phyloP scores from a whole-genome alignment of 495 filamentous ascomycete species.

The Choiromyces venosus region DNA sequence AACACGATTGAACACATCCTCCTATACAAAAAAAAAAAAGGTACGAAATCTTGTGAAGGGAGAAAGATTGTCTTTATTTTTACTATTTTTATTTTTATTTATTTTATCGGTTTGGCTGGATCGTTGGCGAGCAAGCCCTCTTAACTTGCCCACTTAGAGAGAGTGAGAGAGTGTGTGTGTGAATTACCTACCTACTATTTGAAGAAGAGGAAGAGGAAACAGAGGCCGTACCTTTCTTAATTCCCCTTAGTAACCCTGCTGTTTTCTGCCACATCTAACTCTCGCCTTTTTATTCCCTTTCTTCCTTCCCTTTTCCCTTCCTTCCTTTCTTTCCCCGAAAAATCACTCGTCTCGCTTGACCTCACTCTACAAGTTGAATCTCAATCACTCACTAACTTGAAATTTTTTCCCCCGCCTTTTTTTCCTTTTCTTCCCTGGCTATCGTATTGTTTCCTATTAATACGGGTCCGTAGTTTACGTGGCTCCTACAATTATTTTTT shows the following conservation, averaged over 20 bases:
- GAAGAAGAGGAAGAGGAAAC: not conserved
- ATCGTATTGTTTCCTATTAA: not conserved
- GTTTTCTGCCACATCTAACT: not conserved
- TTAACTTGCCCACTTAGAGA: not conserved
- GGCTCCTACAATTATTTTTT: not conserved
- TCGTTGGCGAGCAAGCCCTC: not conserved
- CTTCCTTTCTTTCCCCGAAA: constrained; percentile 8
- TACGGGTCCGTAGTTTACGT: not conserved
- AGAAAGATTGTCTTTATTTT: not conserved
- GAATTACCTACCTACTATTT: not conserved
- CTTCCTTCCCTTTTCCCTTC: not conserved
- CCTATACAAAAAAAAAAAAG: not conserved
- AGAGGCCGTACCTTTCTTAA: not conserved
- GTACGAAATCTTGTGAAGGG: not conserved
- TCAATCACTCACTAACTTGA: not conserved
- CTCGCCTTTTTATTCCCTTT: constrained; percentile 2
- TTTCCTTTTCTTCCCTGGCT: not conserved
- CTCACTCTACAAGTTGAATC: constrained; percentile 3
- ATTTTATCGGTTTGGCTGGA: not conserved
- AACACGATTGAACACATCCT: not conserved
- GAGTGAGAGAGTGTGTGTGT: too few species aligned
- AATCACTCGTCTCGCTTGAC: constrained; percentile 14
- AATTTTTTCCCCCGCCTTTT: constrained; percentile 2
- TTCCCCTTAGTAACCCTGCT: constrained; percentile 1
- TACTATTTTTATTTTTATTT: not conserved